These are phyloP conservation scores for Coemansia umbellata DNA, from an alignment of 192 early-diverging fungal genomes.

Conservation along the genomic window DNA sequence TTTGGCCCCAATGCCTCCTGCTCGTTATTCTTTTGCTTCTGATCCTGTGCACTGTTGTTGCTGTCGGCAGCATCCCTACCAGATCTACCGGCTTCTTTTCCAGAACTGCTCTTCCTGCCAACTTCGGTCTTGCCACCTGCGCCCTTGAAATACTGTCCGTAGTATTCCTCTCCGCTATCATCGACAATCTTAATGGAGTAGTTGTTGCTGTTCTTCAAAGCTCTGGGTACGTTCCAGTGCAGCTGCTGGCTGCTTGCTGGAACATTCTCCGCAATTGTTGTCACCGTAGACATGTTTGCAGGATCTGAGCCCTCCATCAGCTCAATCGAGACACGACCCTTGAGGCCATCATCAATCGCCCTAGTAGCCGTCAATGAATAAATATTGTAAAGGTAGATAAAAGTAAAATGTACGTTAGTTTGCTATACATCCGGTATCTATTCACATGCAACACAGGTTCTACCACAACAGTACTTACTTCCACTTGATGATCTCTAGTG, in stretches of 20 bases:
- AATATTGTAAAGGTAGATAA: too few relatives aligned
- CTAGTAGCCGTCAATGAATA: too few relatives aligned
- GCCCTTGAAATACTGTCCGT: slow-evolving; percentile 46
- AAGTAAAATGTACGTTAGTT: too few relatives aligned
- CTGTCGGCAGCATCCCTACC: neutral
- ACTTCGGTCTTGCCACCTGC: slow-evolving; percentile 16
- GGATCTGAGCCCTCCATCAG: slow-evolving; percentile 48
- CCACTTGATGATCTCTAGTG: slow-evolving; percentile 35
- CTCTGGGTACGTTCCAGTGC: slow-evolving; percentile 40
- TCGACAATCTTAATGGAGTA: slow-evolving; percentile 47
- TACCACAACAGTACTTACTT: slow-evolving; percentile 27
- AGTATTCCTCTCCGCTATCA: slow-evolving; percentile 45
- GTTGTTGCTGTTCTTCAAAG: slow-evolving; percentile 41
- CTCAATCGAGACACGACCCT: slow-evolving; percentile 41
- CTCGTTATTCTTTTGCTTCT: neutral
- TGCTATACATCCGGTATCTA: neutral
- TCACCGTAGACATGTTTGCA: slow-evolving; percentile 28
- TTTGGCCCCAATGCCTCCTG: neutral
- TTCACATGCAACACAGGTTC: too few relatives aligned
- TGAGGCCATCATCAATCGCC: slow-evolving; percentile 21
- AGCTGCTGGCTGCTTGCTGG: slow-evolving; percentile 25
- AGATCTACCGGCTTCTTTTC: neutral
- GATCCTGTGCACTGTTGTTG: neutral
- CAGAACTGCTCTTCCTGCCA: slow-evolving; percentile 11
- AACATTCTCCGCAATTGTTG: slow-evolving; percentile 50